Percentiles rank a stretch among this genome's conserved stretches.
These are phyloP conservation scores for Pulveroboletus frians DNA, from an alignment of 768 basidiomycete species.

Conservation along the genomic window DNA sequence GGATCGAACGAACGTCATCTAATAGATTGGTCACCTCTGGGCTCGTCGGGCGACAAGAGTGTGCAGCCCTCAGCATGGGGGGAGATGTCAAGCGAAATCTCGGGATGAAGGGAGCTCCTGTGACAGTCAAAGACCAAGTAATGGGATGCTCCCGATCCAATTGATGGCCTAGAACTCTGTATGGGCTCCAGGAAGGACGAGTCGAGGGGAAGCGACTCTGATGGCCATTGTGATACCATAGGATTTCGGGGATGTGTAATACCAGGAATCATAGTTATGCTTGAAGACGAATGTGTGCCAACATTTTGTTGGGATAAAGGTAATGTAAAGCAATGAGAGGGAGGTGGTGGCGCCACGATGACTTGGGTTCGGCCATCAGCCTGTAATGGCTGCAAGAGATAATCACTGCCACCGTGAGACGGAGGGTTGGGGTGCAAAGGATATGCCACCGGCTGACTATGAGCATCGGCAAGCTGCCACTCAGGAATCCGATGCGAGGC, in stretches of 20 bases:
- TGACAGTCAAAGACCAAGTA: constrained; percentile 3
- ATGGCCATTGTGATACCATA: constrained; percentile 3
- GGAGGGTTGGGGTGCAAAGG: neutral
- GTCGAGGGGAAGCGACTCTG: neutral
- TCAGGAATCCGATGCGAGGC: neutral
- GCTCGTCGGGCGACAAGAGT: constrained; percentile 1
- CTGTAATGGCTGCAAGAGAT: constrained; percentile 1
- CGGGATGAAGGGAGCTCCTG: neutral
- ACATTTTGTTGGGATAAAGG: constrained; percentile 1
- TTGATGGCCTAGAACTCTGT: neutral
- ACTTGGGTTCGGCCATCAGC: constrained; percentile 1
- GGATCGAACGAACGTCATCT: neutral
- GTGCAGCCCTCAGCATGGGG: constrained; percentile 2
- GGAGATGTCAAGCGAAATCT: neutral
- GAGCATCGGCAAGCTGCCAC: constrained; percentile 5
- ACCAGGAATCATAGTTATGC: neutral
- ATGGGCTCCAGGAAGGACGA: neutral
- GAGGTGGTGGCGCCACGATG: neutral
- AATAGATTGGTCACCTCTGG: neutral
- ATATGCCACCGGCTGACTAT: neutral
- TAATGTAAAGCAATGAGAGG: neutral
- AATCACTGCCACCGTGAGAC: neutral
- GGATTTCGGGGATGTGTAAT: neutral
- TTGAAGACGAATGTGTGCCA: neutral
- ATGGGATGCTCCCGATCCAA: neutral